phyloP scores from a whole-genome alignment of 1,284 basidiomycete genomes.

The Apiotrichum domesticum region DNA sequence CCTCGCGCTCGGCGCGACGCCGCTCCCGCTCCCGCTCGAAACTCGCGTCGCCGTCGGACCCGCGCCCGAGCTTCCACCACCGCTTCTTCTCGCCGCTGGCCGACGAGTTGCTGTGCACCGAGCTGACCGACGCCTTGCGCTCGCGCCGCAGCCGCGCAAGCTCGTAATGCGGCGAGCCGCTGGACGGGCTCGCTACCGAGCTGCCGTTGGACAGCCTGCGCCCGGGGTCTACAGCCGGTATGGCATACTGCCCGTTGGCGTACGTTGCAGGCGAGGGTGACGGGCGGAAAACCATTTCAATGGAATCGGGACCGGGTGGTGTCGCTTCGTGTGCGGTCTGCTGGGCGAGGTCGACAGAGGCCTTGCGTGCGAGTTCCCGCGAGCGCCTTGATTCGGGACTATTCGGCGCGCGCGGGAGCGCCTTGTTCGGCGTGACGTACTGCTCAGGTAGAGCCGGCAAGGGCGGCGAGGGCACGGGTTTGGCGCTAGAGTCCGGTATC shows the following conservation, averaged over 20 bases:
- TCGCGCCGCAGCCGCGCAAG: conserved; percentile 16
- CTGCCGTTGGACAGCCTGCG: not conserved
- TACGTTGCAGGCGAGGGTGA: not conserved
- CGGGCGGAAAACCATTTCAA: not conserved
- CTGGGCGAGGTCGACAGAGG: not conserved
- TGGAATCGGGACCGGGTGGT: not conserved
- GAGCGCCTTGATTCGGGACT: not conserved
- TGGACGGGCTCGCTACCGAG: not conserved
- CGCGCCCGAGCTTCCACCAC: conserved; percentile 27
- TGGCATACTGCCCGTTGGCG: no score
- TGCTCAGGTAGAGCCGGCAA: not conserved
- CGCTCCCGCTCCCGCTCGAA: conserved; percentile 1
- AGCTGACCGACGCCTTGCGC: conserved; percentile 7
- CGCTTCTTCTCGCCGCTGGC: conserved; percentile 19
- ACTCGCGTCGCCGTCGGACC: not conserved
- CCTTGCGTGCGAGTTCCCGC: not conserved
- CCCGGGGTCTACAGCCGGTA: not conserved
- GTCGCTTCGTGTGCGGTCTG: not conserved
- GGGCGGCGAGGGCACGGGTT: not conserved
- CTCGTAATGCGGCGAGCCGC: conserved; percentile 3
- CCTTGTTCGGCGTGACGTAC: not conserved
- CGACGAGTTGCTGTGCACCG: not conserved
- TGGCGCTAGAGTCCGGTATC: not conserved
- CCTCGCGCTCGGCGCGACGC: conserved; percentile 4
- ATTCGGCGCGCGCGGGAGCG: not conserved